These are phyloP conservation scores for Apiotrichum gamsii DNA, from an alignment of 1,284 basidiomycete species.

Conservation along the genomic window DNA sequence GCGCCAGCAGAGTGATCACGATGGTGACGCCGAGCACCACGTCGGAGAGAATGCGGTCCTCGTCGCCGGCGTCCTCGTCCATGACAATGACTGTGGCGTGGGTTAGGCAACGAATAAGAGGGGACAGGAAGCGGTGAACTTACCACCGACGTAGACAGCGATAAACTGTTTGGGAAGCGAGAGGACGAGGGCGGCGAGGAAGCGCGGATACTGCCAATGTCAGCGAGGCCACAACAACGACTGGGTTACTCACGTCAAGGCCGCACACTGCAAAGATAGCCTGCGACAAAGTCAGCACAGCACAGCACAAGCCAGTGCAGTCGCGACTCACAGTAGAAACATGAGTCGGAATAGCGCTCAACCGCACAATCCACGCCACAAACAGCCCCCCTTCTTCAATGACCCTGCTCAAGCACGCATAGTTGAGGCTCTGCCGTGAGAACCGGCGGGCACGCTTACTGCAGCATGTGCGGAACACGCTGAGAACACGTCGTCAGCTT, in stretches of 20 bases:
- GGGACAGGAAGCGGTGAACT: no score
- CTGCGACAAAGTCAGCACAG: slow-evolving; percentile 18
- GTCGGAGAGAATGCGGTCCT: slow-evolving; percentile 24
- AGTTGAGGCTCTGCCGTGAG: slow-evolving; percentile 41
- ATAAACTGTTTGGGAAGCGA: slow-evolving; percentile 44
- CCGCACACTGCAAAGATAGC: slow-evolving; percentile 39
- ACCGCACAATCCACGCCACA: slow-evolving; percentile 34
- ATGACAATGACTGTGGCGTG: slow-evolving; percentile 54
- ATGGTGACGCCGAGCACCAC: slow-evolving; percentile 23
- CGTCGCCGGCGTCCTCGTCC: slow-evolving; percentile 49
- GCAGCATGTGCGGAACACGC: slow-evolving; percentile 43
- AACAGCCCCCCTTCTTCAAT: slow-evolving; percentile 43
- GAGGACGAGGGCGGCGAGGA: slow-evolving; percentile 36
- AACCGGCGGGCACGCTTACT: slow-evolving; percentile 33
- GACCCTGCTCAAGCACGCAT: slow-evolving; percentile 40
- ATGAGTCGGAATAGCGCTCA: slow-evolving; percentile 42
- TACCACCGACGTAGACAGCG: slow-evolving; percentile 27
- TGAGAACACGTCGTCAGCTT: slow-evolving; percentile 8
- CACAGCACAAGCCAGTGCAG: neutral
- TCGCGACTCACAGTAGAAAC: slow-evolving; percentile 37
- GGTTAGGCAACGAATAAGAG: no score
- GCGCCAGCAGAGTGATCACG: slow-evolving; percentile 24
- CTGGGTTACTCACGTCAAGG: slow-evolving; percentile 9
- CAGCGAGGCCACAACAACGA: slow-evolving; percentile 1
- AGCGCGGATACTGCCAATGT: slow-evolving; percentile 30